Evolutionary conservation across 129 eudicot genomes (phyloP).

Genomic region (Flaveria ramosissima): DNA sequence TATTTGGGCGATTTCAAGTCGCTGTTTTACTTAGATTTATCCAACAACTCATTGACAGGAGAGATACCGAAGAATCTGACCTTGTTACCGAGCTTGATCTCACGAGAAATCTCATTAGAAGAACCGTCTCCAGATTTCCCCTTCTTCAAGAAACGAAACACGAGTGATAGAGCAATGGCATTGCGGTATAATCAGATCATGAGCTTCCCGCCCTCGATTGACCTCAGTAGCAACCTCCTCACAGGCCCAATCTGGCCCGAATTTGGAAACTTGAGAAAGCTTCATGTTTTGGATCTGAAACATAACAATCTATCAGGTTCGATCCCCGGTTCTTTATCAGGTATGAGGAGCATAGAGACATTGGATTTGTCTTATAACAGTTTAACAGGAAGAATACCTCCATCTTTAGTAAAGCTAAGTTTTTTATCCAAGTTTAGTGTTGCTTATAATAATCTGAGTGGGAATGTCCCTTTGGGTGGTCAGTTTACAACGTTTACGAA

Average conservation of each 20-base stretch:
- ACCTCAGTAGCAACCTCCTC: conserved; percentile 54
- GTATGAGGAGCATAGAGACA: conserved; percentile 55
- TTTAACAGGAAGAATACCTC: conserved; percentile 55
- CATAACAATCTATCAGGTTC: conserved; percentile 55
- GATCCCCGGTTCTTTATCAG: conserved; percentile 52
- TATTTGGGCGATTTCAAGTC: conserved; percentile 53
- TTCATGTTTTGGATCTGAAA: conserved; percentile 57
- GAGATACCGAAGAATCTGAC: conserved; percentile 62
- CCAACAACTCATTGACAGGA: conserved; percentile 69
- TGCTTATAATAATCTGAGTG: conserved; percentile 55
- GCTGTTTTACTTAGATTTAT: conserved; percentile 72
- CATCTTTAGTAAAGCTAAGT: conserved; percentile 45
- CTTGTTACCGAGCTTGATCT: conserved; percentile 44
- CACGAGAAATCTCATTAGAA: conserved; percentile 42
- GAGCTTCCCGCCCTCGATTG: conserved; percentile 61
- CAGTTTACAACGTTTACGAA: conserved; percentile 56
- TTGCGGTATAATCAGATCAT: conserved; percentile 49
- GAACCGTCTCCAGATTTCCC: conserved; percentile 67
- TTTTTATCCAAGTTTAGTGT: conserved; percentile 58
- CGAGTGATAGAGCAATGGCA: conserved; percentile 30
- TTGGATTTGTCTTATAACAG: conserved; percentile 65
- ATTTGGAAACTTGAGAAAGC: conserved; percentile 55
- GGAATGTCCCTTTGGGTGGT: conserved; percentile 41
- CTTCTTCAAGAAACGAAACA: conserved; percentile 49
- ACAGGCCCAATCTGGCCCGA: conserved; percentile 69